Evolutionary conservation across 2,329 filamentous ascomycete species (phyloP), one percentile per base, ranked within the genome.

Genomic region (Chaetomiaceae sp.): DNA sequence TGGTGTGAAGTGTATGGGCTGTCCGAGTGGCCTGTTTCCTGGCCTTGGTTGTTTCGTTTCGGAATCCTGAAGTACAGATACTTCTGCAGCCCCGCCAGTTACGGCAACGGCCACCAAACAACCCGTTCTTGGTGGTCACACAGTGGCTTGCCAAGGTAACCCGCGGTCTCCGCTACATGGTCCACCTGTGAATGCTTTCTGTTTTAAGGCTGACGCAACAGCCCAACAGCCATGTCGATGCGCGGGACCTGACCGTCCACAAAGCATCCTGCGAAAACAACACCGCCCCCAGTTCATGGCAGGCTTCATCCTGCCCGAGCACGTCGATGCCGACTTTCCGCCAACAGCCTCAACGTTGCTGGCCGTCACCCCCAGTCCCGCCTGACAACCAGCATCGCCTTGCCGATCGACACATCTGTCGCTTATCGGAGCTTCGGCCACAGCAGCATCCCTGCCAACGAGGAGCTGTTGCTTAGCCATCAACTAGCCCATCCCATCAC

Each of bases 91-190:
- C 19, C 30, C 42, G 14, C n/a, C 24, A 32, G 50, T 45, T 53
- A 53, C 50, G 45, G n/a, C 50, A 53, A 47, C 27, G 1, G 39
- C 46, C 46, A 50, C 47, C 45, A 48, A 48, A 50, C 15, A 5
- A 7, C n/a, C 38, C 24, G 41, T 38, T 22, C 26, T 6, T 6
- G 12, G 18, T 39, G 19, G 42, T n/a, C 29, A 30, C 12, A 3
- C 18, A 14, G 38, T 27, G 36, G 30, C 36, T 15, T 34, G 47
- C 50, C 47, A 49, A 48, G 45, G 47, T 48, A n/a, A n/a, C n/a
- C n/a, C n/a, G n/a, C n/a, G n/a, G n/a, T n/a, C n/a, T n/a, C n/a
- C n/a, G n/a, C n/a, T n/a, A n/a, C n/a, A n/a, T n/a, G n/a, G n/a
- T n/a, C n/a, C n/a, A n/a, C n/a, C n/a, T n/a, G n/a, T n/a, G n/a